Evolutionary conservation across 2,329 filamentous ascomycete species (phyloP).

Genomic region (Scopulariopsis brevicaulis): DNA sequence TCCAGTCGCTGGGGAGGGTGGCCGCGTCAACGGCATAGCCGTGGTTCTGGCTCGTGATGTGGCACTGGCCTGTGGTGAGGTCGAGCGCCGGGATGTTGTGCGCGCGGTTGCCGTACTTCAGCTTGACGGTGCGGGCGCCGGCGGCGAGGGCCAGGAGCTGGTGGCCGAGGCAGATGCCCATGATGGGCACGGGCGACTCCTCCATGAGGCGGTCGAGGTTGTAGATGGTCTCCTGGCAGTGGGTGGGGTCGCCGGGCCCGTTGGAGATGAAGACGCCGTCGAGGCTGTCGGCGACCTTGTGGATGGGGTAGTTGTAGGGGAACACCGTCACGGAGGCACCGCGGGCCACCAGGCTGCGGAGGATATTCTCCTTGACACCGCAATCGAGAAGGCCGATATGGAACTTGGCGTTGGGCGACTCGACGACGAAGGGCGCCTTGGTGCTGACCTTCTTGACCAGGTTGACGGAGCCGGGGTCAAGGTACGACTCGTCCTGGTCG

Average conservation of each 20-base stretch:
- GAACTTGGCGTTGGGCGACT: constrained; percentile 69
- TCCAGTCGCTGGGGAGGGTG: constrained; percentile 77
- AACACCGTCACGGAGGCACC: constrained; percentile 90
- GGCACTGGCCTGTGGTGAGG: constrained; percentile 90
- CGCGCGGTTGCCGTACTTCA: constrained; percentile 98
- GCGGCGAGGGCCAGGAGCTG: constrained; percentile 86
- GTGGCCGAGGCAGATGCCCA: constrained; percentile 97
- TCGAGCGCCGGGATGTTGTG: constrained; percentile 97
- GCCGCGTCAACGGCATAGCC: constrained; percentile 87
- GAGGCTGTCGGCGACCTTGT: constrained; percentile 96
- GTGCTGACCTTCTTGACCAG: constrained; percentile 93
- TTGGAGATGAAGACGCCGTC: constrained; percentile 99
- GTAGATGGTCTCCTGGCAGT: constrained; percentile 90
- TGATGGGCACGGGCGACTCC: constrained; percentile 79
- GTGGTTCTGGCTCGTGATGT: constrained; percentile 98
- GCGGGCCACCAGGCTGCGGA: constrained; percentile 83
- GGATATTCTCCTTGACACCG: constrained; percentile 99
- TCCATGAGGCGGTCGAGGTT: constrained; percentile 87
- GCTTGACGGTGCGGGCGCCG: constrained; percentile 85
- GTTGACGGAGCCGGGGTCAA: constrained; percentile 95
- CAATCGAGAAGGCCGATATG: constrained; percentile 96
- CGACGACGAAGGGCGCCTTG: constrained; percentile 94
- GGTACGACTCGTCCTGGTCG: constrained; percentile 91
- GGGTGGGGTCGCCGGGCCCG: constrained; percentile 93
- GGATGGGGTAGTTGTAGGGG: constrained; percentile 93